These are phyloP conservation scores for Cocos nucifera DNA, from an alignment of 176 grass and related monocot genomes.

Conservation along the genomic window DNA sequence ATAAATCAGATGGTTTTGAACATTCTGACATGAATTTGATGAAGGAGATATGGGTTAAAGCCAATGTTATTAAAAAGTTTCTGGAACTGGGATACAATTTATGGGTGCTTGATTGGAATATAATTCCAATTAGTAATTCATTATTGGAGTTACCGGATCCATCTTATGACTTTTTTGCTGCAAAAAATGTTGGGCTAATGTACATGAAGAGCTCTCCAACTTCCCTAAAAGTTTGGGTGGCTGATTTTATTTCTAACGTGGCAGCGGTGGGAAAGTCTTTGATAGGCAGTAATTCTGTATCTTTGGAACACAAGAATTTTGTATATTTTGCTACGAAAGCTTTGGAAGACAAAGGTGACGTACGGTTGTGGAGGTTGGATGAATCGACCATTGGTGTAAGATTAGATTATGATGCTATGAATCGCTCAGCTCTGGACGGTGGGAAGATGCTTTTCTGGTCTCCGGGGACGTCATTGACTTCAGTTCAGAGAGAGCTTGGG, in stretches of 20 bases:
- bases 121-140: constrained; percentile 42
- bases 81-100: constrained; percentile 72
- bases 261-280: constrained; percentile 18
- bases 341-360: constrained; percentile 25
- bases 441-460: constrained; percentile 58
- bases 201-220: constrained; percentile 50
- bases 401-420: constrained; percentile 32
- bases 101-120: constrained; percentile 81
- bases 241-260: constrained; percentile 35
- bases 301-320: constrained; percentile 27
- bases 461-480: constrained; percentile 23
- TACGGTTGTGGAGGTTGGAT: constrained; percentile 44
- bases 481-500: constrained; percentile 50
- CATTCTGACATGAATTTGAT: constrained; percentile 22
- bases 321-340: constrained; percentile 25
- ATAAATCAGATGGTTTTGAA: constrained; percentile 12
- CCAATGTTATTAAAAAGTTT: constrained; percentile 47
- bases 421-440: constrained; percentile 19
- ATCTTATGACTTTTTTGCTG: constrained; percentile 44
- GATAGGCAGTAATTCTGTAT: constrained; percentile 12
- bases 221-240: constrained; percentile 54
- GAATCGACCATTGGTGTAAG: constrained; percentile 27
- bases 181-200: constrained; percentile 45
- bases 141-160: constrained; percentile 45
- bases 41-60: constrained; percentile 54